phyloP scores from a whole-genome alignment of 2,329 filamentous ascomycete species.

The Shiraia sp. region DNA sequence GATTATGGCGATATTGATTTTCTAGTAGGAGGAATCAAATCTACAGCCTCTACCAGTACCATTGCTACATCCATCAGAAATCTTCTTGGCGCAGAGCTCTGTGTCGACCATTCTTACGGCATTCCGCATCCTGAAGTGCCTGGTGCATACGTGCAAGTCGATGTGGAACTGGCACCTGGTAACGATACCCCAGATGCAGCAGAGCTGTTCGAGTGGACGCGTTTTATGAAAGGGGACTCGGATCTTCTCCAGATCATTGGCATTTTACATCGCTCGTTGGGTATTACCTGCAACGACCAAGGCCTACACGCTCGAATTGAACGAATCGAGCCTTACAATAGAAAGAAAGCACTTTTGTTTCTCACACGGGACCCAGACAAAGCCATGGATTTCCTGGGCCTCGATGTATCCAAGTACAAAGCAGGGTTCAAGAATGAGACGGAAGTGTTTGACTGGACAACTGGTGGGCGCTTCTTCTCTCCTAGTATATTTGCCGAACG shows the following conservation, averaged over 20 bases:
- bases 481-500: slow-evolving; percentile 41
- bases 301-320: slow-evolving; percentile 68
- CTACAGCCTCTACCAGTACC: slow-evolving; percentile 11
- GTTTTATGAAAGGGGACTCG: slow-evolving; percentile 73
- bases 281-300: slow-evolving; percentile 66
- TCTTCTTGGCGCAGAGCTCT: slow-evolving; percentile 52
- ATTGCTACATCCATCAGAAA: slow-evolving; percentile 40
- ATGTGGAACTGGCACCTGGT: slow-evolving; percentile 61
- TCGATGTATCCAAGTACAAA: slow-evolving; percentile 58
- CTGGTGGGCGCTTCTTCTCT: slow-evolving; percentile 63
- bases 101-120: slow-evolving; percentile 51
- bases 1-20: slow-evolving; percentile 77
- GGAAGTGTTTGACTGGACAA: slow-evolving; percentile 66
- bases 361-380: slow-evolving; percentile 61
- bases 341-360: slow-evolving; percentile 61
- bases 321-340: slow-evolving; percentile 66
- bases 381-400: slow-evolving; percentile 66
- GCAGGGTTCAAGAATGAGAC: slow-evolving; percentile 59
- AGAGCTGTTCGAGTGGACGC: slow-evolving; percentile 59
- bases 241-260: slow-evolving; percentile 71
- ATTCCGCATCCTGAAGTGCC: slow-evolving; percentile 46
- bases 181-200: slow-evolving; percentile 25
- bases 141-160: slow-evolving; percentile 66
- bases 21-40: slow-evolving; percentile 51
- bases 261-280: slow-evolving; percentile 64